Conservation (phyloP, 2,329 filamentous ascomycete species). For the Pseudogymnoascus sp. region DNA sequence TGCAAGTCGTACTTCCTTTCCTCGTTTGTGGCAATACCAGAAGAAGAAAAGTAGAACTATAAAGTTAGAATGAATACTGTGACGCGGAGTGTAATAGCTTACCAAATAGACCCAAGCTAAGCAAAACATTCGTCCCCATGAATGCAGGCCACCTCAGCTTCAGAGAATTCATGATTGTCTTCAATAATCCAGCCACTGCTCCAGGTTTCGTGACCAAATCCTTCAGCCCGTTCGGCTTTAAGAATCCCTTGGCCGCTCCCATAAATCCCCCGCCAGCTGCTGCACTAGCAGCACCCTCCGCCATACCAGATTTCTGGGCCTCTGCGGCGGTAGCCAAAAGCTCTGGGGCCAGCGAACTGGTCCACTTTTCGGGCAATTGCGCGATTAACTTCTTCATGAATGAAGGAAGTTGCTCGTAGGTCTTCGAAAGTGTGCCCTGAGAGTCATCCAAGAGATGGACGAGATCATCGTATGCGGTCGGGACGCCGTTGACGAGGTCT, state of each 20-base stretch:
- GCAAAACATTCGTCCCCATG: constrained; percentile 82
- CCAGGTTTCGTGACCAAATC: constrained; percentile 79
- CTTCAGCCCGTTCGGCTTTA: constrained; percentile 65
- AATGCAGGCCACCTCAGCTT: constrained; percentile 85
- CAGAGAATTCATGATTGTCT: constrained; percentile 83
- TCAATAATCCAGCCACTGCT: constrained; percentile 74
- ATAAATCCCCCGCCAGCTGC: constrained; percentile 29
- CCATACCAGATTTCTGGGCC: constrained; percentile 45
- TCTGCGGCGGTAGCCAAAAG: constrained; percentile 71
- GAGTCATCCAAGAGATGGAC: constrained; percentile 52
- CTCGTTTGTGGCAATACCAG: constrained; percentile 98
- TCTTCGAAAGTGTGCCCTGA: constrained; percentile 50
- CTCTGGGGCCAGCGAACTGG: constrained; percentile 68
- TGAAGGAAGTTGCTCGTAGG: constrained; percentile 61
- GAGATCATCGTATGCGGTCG: constrained; percentile 90
- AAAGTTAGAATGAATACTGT: constrained; percentile 10
- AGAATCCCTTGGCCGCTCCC: constrained; percentile 56
- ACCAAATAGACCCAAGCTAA: constrained; percentile 84
- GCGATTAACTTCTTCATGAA: constrained; percentile 83
- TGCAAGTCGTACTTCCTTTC: constrained; percentile 67
- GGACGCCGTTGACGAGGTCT: constrained; percentile 84
- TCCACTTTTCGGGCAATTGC: constrained; percentile 74
- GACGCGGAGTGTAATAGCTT: constrained; percentile 33
- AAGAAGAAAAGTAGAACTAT: constrained; percentile 79
- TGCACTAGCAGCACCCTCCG: constrained; percentile 14